Percentiles rank a stretch among this genome's conserved stretches.
phyloP scores from a whole-genome alignment of 768 basidiomycete species.

The Mycena vitilis region DNA sequence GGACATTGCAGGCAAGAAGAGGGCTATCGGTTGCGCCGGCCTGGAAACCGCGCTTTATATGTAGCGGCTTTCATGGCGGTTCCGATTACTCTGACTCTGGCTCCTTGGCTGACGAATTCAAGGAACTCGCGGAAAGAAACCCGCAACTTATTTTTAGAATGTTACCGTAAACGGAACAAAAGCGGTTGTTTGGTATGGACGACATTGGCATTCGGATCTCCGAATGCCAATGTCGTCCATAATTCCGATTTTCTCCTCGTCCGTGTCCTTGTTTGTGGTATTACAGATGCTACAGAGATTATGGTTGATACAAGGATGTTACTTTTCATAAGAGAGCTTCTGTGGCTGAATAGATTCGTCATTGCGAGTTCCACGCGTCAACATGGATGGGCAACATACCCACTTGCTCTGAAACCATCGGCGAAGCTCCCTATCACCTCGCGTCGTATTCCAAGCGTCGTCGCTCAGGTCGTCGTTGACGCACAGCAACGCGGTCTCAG shows the following conservation, averaged over 20 bases:
- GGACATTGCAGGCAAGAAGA: background rate
- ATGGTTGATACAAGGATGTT: background rate
- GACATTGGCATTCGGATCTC: too few species aligned
- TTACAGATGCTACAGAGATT: slow-evolving; percentile 1
- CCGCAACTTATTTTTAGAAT: background rate
- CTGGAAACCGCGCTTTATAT: background rate
- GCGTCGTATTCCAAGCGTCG: slow-evolving; percentile 20
- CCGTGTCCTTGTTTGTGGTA: too few species aligned
- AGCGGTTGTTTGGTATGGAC: slow-evolving; percentile 19
- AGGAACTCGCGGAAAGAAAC: background rate
- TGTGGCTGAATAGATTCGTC: slow-evolving; percentile 14
- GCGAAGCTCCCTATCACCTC: slow-evolving; percentile 24
- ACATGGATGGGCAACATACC: background rate
- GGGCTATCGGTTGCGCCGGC: background rate
- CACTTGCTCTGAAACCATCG: slow-evolving; percentile 19
- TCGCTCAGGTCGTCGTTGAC: slow-evolving; percentile 48
- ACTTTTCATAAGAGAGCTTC: slow-evolving; percentile 20
- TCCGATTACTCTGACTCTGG: slow-evolving; percentile 10
- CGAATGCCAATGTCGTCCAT: too few species aligned
- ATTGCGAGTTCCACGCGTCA: background rate
- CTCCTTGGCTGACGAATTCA: background rate
- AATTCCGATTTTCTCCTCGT: too few species aligned
- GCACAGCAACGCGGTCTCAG: slow-evolving; percentile 45
- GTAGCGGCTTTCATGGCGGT: background rate
- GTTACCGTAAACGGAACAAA: background rate